Base-by-base conservation (phyloP, 352 stramenopile genomes). In the Globisporangium takayamanum region DNA sequence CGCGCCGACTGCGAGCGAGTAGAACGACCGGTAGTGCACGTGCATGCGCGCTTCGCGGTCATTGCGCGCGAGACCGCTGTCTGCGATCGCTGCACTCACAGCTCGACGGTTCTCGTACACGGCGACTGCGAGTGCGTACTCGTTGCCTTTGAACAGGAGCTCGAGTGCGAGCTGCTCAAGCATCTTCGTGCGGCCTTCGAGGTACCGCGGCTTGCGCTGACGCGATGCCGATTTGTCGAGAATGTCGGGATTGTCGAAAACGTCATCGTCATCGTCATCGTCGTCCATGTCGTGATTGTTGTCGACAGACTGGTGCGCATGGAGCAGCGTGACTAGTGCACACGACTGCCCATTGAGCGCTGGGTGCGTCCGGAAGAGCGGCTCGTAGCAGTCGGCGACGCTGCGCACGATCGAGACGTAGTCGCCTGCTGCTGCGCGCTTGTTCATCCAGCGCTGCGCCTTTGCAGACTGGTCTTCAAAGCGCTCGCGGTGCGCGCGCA, bases 21-120 rank as follows among this genome's bases (percentile, higher is more conserved):
- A 64, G 50, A 64, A 64, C 52, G 59, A 50, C 20, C 59, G 59
- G 33, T 60, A 64, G 51, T 64, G 59, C 33, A 25, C 42, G 7
- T 25, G 7, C 50, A 61, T 64, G 42, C 46, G 33, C 41, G 18
- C n/a, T 45, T 59, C 57, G 20, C 52, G 51, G n/a, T 63, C 50
- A 50, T 48, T 59, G 47, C 39, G 55, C 55, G 46, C 55, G 15
- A 55, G 47, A 1, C 56, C 56, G 18, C 48, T 62, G 10, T 26
- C 14, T 0, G 12, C 28, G 59, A 61, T 50, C 42, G 53, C 12
- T 15, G 39, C 41, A 22, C 18, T 30, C 12, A 57, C 49, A 14
- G 25, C 45, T 14, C 46, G 52, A 16, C 59, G 59, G 59, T 64
- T 53, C 59, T 53, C 44, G 53, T 60, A 59, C 22, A 64, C 30